A percentile compares a stretch with the other conserved stretches of the same genome.
Evolutionary conservation across 495 filamentous ascomycete genomes (phyloP).

Genomic region (Geoglossum glabrum): DNA sequence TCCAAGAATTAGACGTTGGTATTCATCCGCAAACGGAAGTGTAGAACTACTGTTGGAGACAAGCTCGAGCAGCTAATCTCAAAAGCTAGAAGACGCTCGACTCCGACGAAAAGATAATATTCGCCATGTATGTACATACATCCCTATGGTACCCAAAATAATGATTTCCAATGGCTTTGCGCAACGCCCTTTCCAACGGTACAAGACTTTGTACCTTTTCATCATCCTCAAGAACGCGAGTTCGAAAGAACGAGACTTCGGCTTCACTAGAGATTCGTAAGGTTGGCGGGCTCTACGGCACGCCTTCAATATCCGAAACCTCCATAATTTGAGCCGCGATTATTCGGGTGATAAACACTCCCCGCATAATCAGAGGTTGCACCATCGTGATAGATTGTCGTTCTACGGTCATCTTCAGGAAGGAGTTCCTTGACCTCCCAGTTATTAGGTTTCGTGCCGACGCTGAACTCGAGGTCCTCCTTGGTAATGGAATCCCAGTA

Average conservation of each 20-base stretch:
- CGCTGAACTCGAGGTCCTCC: conserved; percentile 95
- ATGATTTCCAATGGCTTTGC: not conserved
- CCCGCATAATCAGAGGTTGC: conserved; percentile 35
- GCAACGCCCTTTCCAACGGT: not conserved
- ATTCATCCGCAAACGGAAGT: not conserved
- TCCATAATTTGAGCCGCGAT: conserved; percentile 16
- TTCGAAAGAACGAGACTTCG: not conserved
- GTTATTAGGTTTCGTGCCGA: conserved; percentile 82
- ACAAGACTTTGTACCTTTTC: not conserved
- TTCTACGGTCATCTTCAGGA: conserved; percentile 68
- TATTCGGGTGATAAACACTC: conserved; percentile 32
- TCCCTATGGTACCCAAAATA: not conserved
- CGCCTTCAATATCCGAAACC: conserved; percentile 4
- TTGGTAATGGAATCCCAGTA: conserved; percentile 99
- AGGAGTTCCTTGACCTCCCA: conserved; percentile 97
- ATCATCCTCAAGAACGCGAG: not conserved
- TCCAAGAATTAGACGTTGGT: not conserved
- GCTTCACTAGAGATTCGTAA: not conserved
- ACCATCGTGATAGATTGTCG: conserved; percentile 52
- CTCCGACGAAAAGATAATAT: not conserved
- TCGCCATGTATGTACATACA: not conserved
- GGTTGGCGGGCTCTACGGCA: not conserved
- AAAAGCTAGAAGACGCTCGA: not conserved
- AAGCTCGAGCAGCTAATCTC: not conserved
- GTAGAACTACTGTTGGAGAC: not conserved